Conservation (phyloP, 2,329 filamentous ascomycete species). For the Plectosphaerella sp. region DNA sequence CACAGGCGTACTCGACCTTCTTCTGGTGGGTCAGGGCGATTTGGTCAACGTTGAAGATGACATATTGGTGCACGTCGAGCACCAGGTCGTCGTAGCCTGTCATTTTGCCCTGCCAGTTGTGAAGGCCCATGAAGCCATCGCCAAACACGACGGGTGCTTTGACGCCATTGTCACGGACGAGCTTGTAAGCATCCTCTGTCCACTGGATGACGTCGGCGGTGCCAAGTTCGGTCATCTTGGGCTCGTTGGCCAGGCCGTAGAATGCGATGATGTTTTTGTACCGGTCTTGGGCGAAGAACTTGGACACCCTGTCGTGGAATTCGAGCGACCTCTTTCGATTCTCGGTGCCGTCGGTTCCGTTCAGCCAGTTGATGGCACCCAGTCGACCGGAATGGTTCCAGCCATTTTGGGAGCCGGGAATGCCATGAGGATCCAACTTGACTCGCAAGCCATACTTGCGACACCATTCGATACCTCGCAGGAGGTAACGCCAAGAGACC, state of each 20-base stretch:
- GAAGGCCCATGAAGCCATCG: slow-evolving; percentile 89
- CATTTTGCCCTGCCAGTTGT: slow-evolving; percentile 85
- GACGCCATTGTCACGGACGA: slow-evolving; percentile 75
- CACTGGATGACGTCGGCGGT: slow-evolving; percentile 67
- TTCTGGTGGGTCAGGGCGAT: slow-evolving; percentile 75
- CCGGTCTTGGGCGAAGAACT: slow-evolving; percentile 89
- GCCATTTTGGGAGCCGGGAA: slow-evolving; percentile 91
- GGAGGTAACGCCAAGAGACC: slow-evolving; percentile 87
- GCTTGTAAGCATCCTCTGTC: slow-evolving; percentile 68
- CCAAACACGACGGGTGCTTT: slow-evolving; percentile 74
- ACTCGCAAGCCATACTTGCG: slow-evolving; percentile 88
- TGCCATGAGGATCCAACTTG: slow-evolving; percentile 88
- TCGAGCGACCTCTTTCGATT: slow-evolving; percentile 82
- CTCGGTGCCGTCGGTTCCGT: slow-evolving; percentile 75
- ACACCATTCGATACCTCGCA: slow-evolving; percentile 89
- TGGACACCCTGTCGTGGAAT: slow-evolving; percentile 78
- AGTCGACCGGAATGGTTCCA: slow-evolving; percentile 94
- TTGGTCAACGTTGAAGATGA: slow-evolving; percentile 92
- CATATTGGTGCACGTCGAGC: slow-evolving; percentile 97
- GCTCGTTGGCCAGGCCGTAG: slow-evolving; percentile 94
- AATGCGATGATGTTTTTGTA: slow-evolving; percentile 90
- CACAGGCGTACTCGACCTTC: slow-evolving; percentile 84
- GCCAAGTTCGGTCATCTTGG: slow-evolving; percentile 74
- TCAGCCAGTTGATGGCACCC: slow-evolving; percentile 81
- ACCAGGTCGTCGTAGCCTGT: slow-evolving; percentile 67